phyloP scores from a whole-genome alignment of 768 basidiomycete species.

The Pisolithus marmoratus region DNA sequence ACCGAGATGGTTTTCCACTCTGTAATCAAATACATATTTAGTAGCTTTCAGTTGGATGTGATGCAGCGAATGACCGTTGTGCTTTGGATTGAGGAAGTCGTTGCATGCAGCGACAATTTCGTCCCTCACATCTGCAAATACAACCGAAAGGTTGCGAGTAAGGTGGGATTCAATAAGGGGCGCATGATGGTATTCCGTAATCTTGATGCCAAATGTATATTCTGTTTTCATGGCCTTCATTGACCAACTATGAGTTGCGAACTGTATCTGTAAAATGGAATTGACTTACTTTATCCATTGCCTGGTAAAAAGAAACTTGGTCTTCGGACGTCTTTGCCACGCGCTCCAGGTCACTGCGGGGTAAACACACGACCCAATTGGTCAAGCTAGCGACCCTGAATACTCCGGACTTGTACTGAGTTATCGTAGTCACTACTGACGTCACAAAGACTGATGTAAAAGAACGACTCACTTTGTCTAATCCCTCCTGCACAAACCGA shows the following conservation, averaged over 20 bases:
- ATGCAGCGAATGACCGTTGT: not conserved
- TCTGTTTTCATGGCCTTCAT: not conserved
- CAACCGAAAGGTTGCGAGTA: not conserved
- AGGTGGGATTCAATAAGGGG: not conserved
- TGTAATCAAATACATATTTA: not conserved
- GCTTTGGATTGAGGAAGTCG: not conserved
- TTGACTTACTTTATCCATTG: not conserved
- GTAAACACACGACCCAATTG: not conserved
- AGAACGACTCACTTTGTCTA: not conserved
- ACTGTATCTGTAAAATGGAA: too few species aligned
- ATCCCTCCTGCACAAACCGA: not conserved
- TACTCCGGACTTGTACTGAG: not conserved
- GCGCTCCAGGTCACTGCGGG: not conserved
- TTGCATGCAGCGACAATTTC: not conserved
- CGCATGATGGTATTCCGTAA: not conserved
- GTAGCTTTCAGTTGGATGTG: too few species aligned
- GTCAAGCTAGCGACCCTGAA: not conserved
- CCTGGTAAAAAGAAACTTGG: not conserved
- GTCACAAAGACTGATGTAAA: not conserved
- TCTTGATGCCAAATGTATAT: not conserved
- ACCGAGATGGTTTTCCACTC: not conserved
- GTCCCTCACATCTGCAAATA: not conserved
- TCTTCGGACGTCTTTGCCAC: not conserved
- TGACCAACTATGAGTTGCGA: not conserved
- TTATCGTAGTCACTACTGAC: not conserved